These are phyloP conservation scores for Cryptococcus floricola DNA, from an alignment of 1,284 basidiomycete genomes.

Conservation along the genomic window DNA sequence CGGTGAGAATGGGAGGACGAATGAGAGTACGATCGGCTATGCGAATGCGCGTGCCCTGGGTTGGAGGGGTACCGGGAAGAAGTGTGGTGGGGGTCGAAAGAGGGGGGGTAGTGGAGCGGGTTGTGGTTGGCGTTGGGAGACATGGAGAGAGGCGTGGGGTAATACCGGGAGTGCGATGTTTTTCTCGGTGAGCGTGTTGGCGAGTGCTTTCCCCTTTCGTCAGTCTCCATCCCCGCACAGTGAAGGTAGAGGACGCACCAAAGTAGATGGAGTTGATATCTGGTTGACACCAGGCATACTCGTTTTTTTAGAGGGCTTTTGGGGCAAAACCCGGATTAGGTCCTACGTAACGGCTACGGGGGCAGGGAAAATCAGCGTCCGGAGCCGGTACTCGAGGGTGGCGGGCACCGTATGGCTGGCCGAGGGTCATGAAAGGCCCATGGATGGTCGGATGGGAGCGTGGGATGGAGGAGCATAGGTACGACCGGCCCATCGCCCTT, in stretches of 20 bases:
- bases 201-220: constrained; percentile 3
- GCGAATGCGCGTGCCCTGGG: too few relatives aligned
- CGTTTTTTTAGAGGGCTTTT: neutral
- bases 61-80: constrained; percentile 17
- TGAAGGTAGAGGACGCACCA: neutral
- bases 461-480: neutral
- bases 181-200: constrained; percentile 21
- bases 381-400: neutral
- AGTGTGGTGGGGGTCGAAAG: constrained; percentile 20
- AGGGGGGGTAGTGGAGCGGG: constrained; percentile 18
- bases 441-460: neutral
- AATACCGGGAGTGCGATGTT: constrained; percentile 12
- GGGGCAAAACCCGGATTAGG: neutral
- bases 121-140: constrained; percentile 20
- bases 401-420: neutral
- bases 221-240: neutral
- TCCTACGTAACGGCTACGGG: neutral
- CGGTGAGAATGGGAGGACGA: constrained; percentile 7
- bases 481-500: neutral
- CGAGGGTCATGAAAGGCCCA: neutral
- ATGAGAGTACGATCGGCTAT: too few relatives aligned
- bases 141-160: constrained; percentile 30
- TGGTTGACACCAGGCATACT: constrained; percentile 1
- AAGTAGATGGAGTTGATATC: neutral
- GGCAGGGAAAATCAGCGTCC: neutral